phyloP scores from a whole-genome alignment of 1,139 yeast genomes.

The Nakaseomyces nivariensis region DNA sequence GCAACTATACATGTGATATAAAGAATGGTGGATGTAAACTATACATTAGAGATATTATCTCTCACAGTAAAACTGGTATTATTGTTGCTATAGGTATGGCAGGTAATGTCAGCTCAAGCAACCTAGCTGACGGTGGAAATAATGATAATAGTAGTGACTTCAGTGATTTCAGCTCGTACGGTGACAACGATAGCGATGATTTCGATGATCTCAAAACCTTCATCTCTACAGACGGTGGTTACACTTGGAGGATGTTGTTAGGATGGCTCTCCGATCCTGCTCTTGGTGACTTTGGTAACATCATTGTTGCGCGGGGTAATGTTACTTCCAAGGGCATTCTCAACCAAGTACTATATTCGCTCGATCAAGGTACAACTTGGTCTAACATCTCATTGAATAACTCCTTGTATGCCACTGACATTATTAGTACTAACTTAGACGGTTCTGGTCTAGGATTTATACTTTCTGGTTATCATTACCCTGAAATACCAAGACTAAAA shows the following conservation, averaged over 20 bases:
- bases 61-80: constrained; percentile 41
- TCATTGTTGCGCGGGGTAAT: constrained; percentile 47
- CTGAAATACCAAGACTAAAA: not conserved
- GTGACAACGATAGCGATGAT: too few species aligned
- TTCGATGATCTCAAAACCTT: not conserved
- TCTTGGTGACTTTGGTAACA: constrained; percentile 76
- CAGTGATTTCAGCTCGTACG: too few species aligned
- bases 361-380: constrained; percentile 74
- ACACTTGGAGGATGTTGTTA: constrained; percentile 51
- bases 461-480: constrained; percentile 34
- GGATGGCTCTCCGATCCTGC: constrained; percentile 49
- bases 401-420: constrained; percentile 35
- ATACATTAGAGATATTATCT: constrained; percentile 25
- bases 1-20: not conserved
- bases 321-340: constrained; percentile 24
- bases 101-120: constrained; percentile 22
- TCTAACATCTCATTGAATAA: constrained; percentile 39
- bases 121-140: not conserved
- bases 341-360: constrained; percentile 43
- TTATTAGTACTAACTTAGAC: constrained; percentile 56
- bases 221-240: constrained; percentile 8
- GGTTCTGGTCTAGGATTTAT: constrained; percentile 59
- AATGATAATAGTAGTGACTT: too few species aligned
- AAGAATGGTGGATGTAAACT: constrained; percentile 33
- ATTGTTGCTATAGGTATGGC: constrained; percentile 46